Evolutionary conservation across 306 rosid species (phyloP).

Genomic region (Cercis canadensis): DNA sequence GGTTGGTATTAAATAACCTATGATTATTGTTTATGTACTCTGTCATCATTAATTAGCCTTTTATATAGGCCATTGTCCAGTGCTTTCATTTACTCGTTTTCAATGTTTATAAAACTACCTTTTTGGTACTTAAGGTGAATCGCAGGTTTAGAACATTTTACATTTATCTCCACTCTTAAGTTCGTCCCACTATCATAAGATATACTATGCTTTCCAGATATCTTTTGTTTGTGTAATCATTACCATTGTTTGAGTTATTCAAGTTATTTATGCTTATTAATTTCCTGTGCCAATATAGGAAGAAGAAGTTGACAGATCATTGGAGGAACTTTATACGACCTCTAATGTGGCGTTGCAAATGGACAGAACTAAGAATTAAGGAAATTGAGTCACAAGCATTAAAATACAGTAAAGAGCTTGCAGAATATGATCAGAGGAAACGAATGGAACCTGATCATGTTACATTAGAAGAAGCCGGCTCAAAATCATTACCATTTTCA

Average conservation of each 20-base stretch:
- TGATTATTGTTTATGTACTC: slow-evolving; percentile 12
- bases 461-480: slow-evolving; percentile 55
- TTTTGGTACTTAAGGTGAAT: slow-evolving; percentile 28
- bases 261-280: slow-evolving; percentile 24
- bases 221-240: slow-evolving; percentile 14
- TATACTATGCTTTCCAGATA: background rate
- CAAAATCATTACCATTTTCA: slow-evolving; percentile 74
- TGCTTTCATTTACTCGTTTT: slow-evolving; percentile 31
- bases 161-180: background rate
- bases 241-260: slow-evolving; percentile 5
- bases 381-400: slow-evolving; percentile 65
- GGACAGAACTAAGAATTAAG: slow-evolving; percentile 84
- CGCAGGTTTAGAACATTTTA: background rate
- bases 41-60: slow-evolving; percentile 24
- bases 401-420: slow-evolving; percentile 68
- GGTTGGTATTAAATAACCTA: slow-evolving; percentile 13
- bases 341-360: slow-evolving; percentile 88
- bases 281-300: slow-evolving; percentile 55
- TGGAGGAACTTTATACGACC: slow-evolving; percentile 87
- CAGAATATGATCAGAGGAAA: slow-evolving; percentile 57
- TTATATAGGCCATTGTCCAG: slow-evolving; percentile 15
- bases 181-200: background rate
- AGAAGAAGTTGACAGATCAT: slow-evolving; percentile 81
- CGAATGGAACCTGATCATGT: slow-evolving; percentile 44
- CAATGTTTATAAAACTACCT: slow-evolving; percentile 14